Base-by-base conservation (phyloP, 1,284 basidiomycete species). In the Fomitopsis palustris region DNA sequence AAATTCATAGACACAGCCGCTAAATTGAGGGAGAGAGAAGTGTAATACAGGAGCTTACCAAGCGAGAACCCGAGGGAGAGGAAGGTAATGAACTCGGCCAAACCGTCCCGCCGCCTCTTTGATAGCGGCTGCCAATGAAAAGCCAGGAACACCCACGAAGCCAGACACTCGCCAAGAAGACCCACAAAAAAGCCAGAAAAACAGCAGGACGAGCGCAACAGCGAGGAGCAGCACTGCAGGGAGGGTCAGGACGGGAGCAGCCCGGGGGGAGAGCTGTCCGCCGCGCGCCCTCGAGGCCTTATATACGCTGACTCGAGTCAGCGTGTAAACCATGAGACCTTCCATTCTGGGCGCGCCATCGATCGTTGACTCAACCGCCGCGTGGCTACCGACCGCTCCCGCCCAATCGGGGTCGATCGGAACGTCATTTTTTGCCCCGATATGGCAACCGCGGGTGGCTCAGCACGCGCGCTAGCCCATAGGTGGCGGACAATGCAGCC, bases 271-370 rank as follows among this genome's bases (percentile, higher is more conserved):
- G 33, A 37, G 31, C 29, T 37, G 42, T 43, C 19, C 16, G 41
- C 23, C 29, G 17, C 17, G 57, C 53, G 53, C 42, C 8, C 19
- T 41, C 7, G 33, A 43, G 37, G n/a, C 25, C 43, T 57, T 61
- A 35, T 61, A 53, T 61, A 21, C 35, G 23, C 45, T 25, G 52
- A 54, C 51, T 61, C 59, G 59, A 61, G 59, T 61, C 59, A 61
- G 58, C 45, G 41, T 41, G 35, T 27, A 55, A 37, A 49, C n/a
- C 21, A 42, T 33, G 35, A 47, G 38, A 54, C 39, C 31, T 52
- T 25, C 59, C 55, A 42, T 31, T 52, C 43, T 25, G 16, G 56
- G 59, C 23, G 9, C 4, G 3, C 29, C 14, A 33, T 39, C 27
- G 56, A 61, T 61, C 55, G 41, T 29, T 61, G 59, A 61, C 59